phyloP scores from a whole-genome alignment of 1,284 basidiomycete genomes.

The Cutaneotrichosporon sp. region DNA sequence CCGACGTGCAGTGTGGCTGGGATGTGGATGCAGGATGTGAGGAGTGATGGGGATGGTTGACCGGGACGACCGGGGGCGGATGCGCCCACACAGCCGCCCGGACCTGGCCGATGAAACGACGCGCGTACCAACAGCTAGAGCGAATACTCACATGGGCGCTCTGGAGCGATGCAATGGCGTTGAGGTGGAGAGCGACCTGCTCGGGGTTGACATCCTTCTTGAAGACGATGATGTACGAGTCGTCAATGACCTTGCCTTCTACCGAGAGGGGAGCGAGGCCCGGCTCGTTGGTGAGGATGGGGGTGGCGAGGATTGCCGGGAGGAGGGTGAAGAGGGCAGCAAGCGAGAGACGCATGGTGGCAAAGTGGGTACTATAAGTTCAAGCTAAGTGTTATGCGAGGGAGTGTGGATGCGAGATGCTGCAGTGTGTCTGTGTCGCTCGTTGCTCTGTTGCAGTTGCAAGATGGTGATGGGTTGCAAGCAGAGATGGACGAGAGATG shows the following conservation, averaged over 20 bases:
- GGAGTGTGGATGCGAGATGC: not conserved
- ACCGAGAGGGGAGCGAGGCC: slow-evolving; percentile 37
- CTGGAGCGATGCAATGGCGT: slow-evolving; percentile 30
- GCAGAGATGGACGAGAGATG: not conserved
- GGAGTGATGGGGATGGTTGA: too few relatives aligned
- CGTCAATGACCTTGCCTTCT: slow-evolving; percentile 57
- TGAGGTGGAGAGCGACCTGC: slow-evolving; percentile 64
- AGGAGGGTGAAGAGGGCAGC: slow-evolving; percentile 33
- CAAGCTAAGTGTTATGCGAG: not conserved
- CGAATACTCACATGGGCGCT: slow-evolving; percentile 44
- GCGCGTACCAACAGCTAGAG: too few relatives aligned
- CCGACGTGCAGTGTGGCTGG: not conserved
- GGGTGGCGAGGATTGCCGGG: slow-evolving; percentile 39
- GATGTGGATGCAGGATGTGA: not conserved
- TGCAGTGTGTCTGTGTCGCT: not conserved
- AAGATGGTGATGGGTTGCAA: not conserved
- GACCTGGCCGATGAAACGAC: slow-evolving; percentile 5
- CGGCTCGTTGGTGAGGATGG: slow-evolving; percentile 21
- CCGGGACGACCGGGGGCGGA: too few relatives aligned
- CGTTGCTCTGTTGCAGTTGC: not conserved
- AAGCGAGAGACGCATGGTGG: slow-evolving; percentile 30
- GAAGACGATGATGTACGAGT: slow-evolving; percentile 85
- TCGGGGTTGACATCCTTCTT: slow-evolving; percentile 61
- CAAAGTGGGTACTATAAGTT: not conserved
- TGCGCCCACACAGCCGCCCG: not conserved